Base-by-base conservation (phyloP, 2,329 filamentous ascomycete genomes). In the Nakataea oryzae region DNA sequence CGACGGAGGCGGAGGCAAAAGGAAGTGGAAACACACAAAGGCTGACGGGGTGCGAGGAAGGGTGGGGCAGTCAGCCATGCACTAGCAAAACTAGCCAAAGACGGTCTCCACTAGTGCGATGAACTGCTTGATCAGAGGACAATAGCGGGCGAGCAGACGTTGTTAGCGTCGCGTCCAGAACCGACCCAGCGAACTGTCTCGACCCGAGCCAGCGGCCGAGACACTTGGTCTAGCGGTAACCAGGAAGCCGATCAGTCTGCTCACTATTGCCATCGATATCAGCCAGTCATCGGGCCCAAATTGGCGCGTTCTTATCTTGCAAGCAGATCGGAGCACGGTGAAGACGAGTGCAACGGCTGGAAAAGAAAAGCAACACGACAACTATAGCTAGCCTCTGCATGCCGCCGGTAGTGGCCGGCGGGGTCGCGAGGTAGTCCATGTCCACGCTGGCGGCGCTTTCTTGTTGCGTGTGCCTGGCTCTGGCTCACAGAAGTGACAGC, bases 331-430 rank as follows among this genome's bases (percentile, higher is more conserved):
- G 27, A 67, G 62, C 12, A 63, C 64, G 28, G 70, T 67, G 9
- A 70, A 65, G 11, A 70, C 34, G 3, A 72, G 66, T 5, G 70
- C 70, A 56, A 71, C 57, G 1, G 67, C 65, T 6, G 70, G 68
- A 47, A 72, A 71, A 66, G 54, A 72, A 71, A 66, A 71, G 65
- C 55, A 70, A 70, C 63, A 69, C 69, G 66, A 72, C 65, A 41
- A 68, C 68, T 50, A 71, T 62, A 7, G 69, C 70, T 61, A 72
- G 70, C 50, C 63, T 67, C 62, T 72, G 69, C 32, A 70, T 69
- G 56, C 65, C 64, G 9, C 58, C 63, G 12, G 65, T 64, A 58
- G 65, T 62, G 50, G 60, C 61, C 41, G 61, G 21, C 3, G 61
- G 59, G 14, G 62, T 61, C 28, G 62, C 57, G 24, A 65, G 56